Percentiles rank a stretch among this genome's conserved stretches.
These are phyloP conservation scores for Colletotrichum sp. DNA, from an alignment of 2,329 filamentous ascomycete species.

Conservation along the genomic window DNA sequence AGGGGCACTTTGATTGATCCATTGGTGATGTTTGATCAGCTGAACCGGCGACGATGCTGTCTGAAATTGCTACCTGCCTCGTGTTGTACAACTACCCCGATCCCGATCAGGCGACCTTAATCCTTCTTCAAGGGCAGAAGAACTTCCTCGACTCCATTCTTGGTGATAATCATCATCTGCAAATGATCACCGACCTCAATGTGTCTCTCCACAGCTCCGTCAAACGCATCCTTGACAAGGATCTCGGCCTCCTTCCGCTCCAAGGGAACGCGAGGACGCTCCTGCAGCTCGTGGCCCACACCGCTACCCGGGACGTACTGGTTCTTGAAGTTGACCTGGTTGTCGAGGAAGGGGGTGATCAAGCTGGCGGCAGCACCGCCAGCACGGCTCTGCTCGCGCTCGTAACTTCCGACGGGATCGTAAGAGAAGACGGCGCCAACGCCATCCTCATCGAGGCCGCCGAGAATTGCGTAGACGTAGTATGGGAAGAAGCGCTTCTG, in stretches of 20 bases:
- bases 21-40: not conserved
- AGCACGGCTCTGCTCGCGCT: constrained; percentile 93
- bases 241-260: constrained; percentile 77
- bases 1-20: not conserved
- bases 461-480: constrained; percentile 94
- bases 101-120: constrained; percentile 48
- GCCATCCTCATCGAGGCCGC: constrained; percentile 92
- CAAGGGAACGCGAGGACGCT: constrained; percentile 74
- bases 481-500: constrained; percentile 99
- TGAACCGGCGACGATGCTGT: not conserved
- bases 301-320: constrained; percentile 91
- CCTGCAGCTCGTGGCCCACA: constrained; percentile 78
- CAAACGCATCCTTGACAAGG: constrained; percentile 95
- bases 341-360: constrained; percentile 99
- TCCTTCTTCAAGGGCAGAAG: constrained; percentile 89
- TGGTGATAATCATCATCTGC: constrained; percentile 94
- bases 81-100: constrained; percentile 16
- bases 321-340: constrained; percentile 99
- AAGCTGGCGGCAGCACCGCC: constrained; percentile 90
- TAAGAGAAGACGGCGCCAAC: constrained; percentile 96
- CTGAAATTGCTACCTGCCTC: constrained; percentile 19
- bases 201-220: constrained; percentile 96
- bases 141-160: constrained; percentile 85
- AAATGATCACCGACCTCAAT: constrained; percentile 97
- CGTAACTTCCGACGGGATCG: constrained; percentile 97